Base-by-base conservation (phyloP, 768 basidiomycete genomes). In the Lactifluus hygrophoroides region DNA sequence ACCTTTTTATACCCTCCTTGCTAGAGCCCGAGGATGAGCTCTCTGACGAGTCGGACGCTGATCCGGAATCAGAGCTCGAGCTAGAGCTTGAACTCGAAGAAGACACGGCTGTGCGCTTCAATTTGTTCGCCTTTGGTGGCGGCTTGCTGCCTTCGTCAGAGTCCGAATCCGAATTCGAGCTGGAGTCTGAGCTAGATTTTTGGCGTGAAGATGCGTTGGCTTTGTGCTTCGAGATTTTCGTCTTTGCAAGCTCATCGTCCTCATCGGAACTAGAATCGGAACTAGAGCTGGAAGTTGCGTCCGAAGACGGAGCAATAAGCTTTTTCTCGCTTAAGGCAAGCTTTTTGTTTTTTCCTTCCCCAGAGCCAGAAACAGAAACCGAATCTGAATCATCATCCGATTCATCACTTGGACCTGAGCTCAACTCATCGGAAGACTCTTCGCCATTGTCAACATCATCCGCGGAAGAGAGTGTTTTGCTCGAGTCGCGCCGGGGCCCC, bases 61-160 rank as follows among this genome's bases (percentile, higher is more conserved):
- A 70, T 58, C 68, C 55, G 42, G 60, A 63, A 43, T 54, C 52
- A 9, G 65, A 59, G 7, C 58, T 65, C 5, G 69, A 67, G 21
- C 32, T 32, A 32, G 32, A 32, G 32, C 10, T 25, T 2, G 56
- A 48, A 40, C 37, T 19, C 13, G 48, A 47, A 21, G 42, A 57
- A n/a, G 42, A 50, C 14, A 44, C 38, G 27, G 44, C 38, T 34
- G 38, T 56, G 14, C 30, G 52, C 10, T 28, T 38, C 14, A 17
- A n/a, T 43, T 49, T 37, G 19, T 55, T 54, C 30, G 38, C 23
- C 43, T 51, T 64, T 58, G 13, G 65, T 64, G 43, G 61, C 58
- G 43, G 61, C 58, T 47, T 66, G 67, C 17, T 57, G 19, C n/a
- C 37, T 11, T 45, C 40, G 13, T 45, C 62, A 35, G 60, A 51